Base-by-base conservation (phyloP, 345 rosid species). In the Sisymbrium altissimum region DNA sequence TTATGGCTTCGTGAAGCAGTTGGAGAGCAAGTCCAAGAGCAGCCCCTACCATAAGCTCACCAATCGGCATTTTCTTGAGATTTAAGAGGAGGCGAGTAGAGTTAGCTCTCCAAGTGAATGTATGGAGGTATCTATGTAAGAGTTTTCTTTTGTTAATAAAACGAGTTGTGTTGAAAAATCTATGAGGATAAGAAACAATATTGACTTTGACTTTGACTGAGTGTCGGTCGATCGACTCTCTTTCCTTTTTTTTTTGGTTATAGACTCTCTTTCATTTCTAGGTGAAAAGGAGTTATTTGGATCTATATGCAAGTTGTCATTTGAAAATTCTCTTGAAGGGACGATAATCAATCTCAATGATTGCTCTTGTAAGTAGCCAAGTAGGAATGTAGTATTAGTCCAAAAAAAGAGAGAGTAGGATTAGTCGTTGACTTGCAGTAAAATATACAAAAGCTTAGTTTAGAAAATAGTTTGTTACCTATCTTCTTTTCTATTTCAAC, bases 221-320 rank as follows among this genome's bases (percentile, higher is more conserved):
- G 30, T 50, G 2, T 21, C 19, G 55, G 55, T 23, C 55, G n/a
- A 23, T 1, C n/a, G n/a, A n/a, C n/a, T n/a, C n/a, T n/a, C n/a
- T n/a, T n/a, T n/a, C n/a, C n/a, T n/a, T n/a, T n/a, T n/a, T n/a
- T n/a, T n/a, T n/a, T n/a, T n/a, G n/a, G n/a, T n/a, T n/a, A n/a
- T n/a, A n/a, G n/a, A n/a, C n/a, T 35, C 27, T 23, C 25, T n/a
- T 52, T 53, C 48, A 3, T 53, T 36, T 40, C 9, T 71, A 25
- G 6, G 10, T 35, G 38, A 46, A 59, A 29, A 36, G 39, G 58
- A 46, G 39, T 4, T 12, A 2, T 13, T 35, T 44, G n/a, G 64
- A 68, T 45, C 25, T 45, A 33, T 43, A 45, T 58, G 66, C 59
- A 71, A 23, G 59, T 60, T 46, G 60, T 25, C 30, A 25, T 36